Base-by-base conservation (phyloP, 2,329 filamentous ascomycete species). In the Neoarthrinium moseri region DNA sequence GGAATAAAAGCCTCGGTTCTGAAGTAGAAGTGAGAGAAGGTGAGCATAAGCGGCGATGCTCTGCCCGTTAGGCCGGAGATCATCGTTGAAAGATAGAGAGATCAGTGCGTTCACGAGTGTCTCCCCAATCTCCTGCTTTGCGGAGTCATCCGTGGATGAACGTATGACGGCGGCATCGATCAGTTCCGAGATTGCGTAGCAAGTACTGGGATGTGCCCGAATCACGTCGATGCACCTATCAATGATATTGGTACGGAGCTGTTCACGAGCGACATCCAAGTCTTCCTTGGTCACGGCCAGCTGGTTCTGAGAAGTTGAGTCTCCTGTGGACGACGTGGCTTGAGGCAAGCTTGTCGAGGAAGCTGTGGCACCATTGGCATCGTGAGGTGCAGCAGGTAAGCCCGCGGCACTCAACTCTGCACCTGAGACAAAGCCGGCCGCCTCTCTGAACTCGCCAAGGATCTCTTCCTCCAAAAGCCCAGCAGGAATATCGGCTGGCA, bases 221-320 rank as follows among this genome's bases (percentile, higher is more conserved):
- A 99, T 84, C 26, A 97, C 84, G 58, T 96, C 91, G 18, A 99
- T 74, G 53, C 89, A 95, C 47, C 90, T 87, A 56, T 96, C 91
- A 48, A 97, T 91, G 45, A 97, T 69, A 46, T 89, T 85, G 17
- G 81, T 75, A 30, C 89, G 82, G 32, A 97, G 73, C n/a, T 75
- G 78, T 4, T 78, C 75, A 36, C 94, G 84, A 63, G 89, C 80
- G 26, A 80, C 79, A 51, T 96, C 89, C 6, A 99, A 74, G 53
- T 91, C 86, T 47, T 96, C 89, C 47, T 91, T 76, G 0, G 87
- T 87, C 24, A 83, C 65, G 43, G 66, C 63, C 3, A 70, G 51
- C 20, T 49, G 41, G 17, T 45, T 7, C 12, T 60, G 57, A 10
- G 53, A 37, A 38, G 49, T 52, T 4, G 51, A 41, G 27, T 41